Base-by-base conservation (phyloP, 257 asterid species). In the Solanum boliviense region DNA sequence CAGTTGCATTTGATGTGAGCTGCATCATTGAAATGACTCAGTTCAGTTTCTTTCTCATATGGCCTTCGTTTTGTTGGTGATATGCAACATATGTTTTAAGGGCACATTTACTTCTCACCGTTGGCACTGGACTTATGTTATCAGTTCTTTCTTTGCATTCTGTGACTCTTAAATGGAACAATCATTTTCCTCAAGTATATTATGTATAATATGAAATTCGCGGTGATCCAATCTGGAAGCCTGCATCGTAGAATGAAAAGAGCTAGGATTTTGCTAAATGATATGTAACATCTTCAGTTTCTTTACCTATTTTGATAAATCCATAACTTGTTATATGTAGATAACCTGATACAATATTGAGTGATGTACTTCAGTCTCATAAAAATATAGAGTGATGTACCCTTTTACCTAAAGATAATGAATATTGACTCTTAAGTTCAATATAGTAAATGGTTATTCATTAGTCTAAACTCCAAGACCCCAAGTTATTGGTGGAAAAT, bases 1-100 rank as follows among this genome's bases (percentile, higher is more conserved):
- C 74, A 48, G 67, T 52, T 90, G 91, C 85, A 87, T 88, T 88
- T 46, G 73, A 60, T 79, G 88, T 41, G 70, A 67, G 74, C 71
- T 88, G 46, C 87, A 85, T 83, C 48, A 86, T 86, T 87, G 68
- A 88, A 79, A 81, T 46, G 68, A 36, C 85, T 81, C 68, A 9
- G 68, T 81, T 46, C 85, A 46, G 85, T 81, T 81, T 81, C 70
- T 81, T 81, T 81, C 85, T 81, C 70, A 73, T 79, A n/a, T 48
- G 2, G 11, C 85, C 68, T 81, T 81, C 3, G 70, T 81, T 81
- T 81, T 81, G 85, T 46, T 46, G 68, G 41, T 46, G 84, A 27
- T 81, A 81, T 9, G 85, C 68, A 81, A 81, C 68, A 29, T 29
- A 29, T 81, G 29, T 81, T 46, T 27, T 9, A 29, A 16, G 41